These are phyloP conservation scores for Colletotrichum sp. DNA, from an alignment of 2,329 filamentous ascomycete genomes.

Conservation along the genomic window DNA sequence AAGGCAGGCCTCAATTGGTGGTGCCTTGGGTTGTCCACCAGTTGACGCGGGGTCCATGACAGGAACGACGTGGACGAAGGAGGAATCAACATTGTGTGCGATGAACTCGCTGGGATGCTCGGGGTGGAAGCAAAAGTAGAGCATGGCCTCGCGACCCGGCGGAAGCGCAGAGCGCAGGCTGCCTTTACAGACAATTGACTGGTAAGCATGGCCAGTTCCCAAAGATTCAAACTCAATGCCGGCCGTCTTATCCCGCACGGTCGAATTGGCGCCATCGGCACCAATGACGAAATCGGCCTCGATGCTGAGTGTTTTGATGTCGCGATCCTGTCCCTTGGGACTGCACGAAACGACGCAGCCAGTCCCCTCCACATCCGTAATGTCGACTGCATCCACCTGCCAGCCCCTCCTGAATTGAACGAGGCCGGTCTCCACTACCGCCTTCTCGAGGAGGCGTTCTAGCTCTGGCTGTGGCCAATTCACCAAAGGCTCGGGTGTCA, in stretches of 20 bases:
- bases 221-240: conserved; percentile 3
- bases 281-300: conserved; percentile 10
- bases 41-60: not conserved
- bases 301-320: not conserved
- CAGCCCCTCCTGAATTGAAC: conserved; percentile 2
- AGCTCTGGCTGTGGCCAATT: conserved; percentile 13
- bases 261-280: conserved; percentile 10
- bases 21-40: not conserved
- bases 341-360: conserved; percentile 9
- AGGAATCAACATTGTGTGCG: not conserved
- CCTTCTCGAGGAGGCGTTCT: conserved; percentile 1
- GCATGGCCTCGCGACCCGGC: conserved; percentile 7
- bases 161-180: conserved; percentile 10
- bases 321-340: not conserved
- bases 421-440: not conserved
- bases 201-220: conserved; percentile 1
- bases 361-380: not conserved
- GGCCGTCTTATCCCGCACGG: not conserved
- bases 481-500: conserved; percentile 17
- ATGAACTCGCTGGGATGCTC: conserved; percentile 14
- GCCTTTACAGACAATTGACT: conserved; percentile 6
- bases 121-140: conserved; percentile 16
- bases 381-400: conserved; percentile 1
- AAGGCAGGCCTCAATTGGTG: conserved; percentile 10
- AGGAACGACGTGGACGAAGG: conserved; percentile 8